phyloP scores from a whole-genome alignment of 805 yeast species.

The Kuraishia ogatae region DNA sequence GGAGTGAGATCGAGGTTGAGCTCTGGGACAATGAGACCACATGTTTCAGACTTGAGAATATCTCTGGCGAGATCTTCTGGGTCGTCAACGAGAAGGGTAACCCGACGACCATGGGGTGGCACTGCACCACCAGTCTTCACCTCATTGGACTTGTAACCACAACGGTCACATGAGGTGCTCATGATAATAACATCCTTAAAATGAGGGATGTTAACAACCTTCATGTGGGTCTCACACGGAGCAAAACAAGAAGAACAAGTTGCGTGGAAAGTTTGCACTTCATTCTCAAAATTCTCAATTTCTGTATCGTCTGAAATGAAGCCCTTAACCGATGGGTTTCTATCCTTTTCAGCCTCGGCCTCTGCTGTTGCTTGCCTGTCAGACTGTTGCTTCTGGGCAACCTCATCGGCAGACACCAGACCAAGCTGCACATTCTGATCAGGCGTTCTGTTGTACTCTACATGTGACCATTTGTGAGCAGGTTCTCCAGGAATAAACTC shows the following conservation, averaged over 20 bases:
- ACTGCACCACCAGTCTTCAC: slow-evolving; percentile 98
- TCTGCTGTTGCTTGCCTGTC: slow-evolving; percentile 22
- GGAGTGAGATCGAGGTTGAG: slow-evolving; percentile 83
- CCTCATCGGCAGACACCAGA: slow-evolving; percentile 61
- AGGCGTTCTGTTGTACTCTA: slow-evolving; percentile 74
- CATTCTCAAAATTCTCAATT: slow-evolving; percentile 78
- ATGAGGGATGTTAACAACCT: slow-evolving; percentile 92
- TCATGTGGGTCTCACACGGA: slow-evolving; percentile 91
- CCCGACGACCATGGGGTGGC: slow-evolving; percentile 74
- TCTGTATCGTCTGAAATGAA: slow-evolving; percentile 66
- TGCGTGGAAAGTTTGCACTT: slow-evolving; percentile 88
- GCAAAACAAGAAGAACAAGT: slow-evolving; percentile 85
- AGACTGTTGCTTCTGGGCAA: slow-evolving; percentile 44
- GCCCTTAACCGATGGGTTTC: slow-evolving; percentile 39
- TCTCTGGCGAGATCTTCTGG: slow-evolving; percentile 93
- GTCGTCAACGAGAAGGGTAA: slow-evolving; percentile 71
- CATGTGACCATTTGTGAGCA: slow-evolving; percentile 81
- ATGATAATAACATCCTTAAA: slow-evolving; percentile 95
- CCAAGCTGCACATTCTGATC: slow-evolving; percentile 86
- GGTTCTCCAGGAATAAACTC: slow-evolving; percentile 84
- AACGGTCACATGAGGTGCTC: slow-evolving; percentile 87
- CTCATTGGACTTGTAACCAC: slow-evolving; percentile 96
- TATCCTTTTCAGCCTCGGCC: slow-evolving; percentile 8
- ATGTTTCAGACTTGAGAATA: slow-evolving; percentile 88
- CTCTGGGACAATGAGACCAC: slow-evolving; percentile 82